These are phyloP conservation scores for Gossypium trilobum DNA, from an alignment of 441 rosid species.

Conservation along the genomic window DNA sequence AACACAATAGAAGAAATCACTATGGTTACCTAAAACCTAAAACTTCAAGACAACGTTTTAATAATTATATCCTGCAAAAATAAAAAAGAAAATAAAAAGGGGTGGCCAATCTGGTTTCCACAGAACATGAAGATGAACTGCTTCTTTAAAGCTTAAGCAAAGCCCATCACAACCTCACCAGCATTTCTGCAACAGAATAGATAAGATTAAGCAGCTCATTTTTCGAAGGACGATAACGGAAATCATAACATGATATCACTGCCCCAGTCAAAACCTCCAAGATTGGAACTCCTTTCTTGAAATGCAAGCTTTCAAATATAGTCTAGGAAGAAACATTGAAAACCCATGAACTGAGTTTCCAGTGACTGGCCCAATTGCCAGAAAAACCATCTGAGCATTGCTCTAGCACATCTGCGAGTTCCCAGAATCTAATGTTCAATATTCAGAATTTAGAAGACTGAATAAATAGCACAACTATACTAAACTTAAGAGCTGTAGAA, in stretches of 20 bases:
- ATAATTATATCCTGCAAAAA: constrained; percentile 28
- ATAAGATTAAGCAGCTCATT: constrained; percentile 39
- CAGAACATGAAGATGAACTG: constrained; percentile 38
- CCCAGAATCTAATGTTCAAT: constrained; percentile 68
- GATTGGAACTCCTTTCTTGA: constrained; percentile 38
- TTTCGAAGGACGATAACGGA: constrained; percentile 31
- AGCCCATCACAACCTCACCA: constrained; percentile 48
- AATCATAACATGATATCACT: constrained; percentile 35
- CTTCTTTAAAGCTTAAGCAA: constrained; percentile 41
- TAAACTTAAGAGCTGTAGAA: constrained; percentile 19
- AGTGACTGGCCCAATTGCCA: constrained; percentile 59
- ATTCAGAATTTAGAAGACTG: constrained; percentile 36
- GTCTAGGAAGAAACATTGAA: constrained; percentile 37
- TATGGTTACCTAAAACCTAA: constrained; percentile 21
- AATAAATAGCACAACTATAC: constrained; percentile 24
- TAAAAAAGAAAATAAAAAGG: neutral
- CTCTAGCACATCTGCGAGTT: constrained; percentile 73
- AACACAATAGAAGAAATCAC: neutral
- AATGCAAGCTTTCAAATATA: constrained; percentile 38
- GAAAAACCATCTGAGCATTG: constrained; percentile 57
- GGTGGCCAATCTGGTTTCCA: constrained; percentile 32
- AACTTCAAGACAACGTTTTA: constrained; percentile 13
- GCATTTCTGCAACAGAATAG: constrained; percentile 69
- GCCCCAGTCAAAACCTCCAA: constrained; percentile 47
- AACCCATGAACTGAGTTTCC: constrained; percentile 52